Base-by-base conservation (phyloP, 1,284 basidiomycete species). In the Rugosomyces carneus region DNA sequence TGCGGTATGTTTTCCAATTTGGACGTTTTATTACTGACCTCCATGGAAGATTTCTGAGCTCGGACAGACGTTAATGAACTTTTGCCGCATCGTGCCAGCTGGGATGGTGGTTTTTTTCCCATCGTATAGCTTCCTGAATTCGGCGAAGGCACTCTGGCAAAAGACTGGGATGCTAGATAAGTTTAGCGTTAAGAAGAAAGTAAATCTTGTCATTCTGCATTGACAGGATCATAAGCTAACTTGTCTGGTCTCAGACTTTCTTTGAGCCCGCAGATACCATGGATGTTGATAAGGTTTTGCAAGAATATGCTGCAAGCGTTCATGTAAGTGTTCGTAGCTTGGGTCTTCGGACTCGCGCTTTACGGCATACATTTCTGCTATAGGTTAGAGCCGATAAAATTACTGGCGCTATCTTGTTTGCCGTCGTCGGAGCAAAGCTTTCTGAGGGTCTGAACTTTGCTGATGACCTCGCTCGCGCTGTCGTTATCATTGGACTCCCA, bases 391-490 rank as follows among this genome's bases (percentile, higher is more conserved):
- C 57, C 47, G 50, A 66, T 58, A 67, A 76, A 60, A 65, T 60
- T 57, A 70, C 71, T 8, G 90, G 89, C 6, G 88, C 89, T 1
- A 62, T 93, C 24, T 69, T 93, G 5, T 83, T 99, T 49, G 95
- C 95, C 1, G 95, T 99, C 1, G 87, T 99, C 18, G 94, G 95
- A 7, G 95, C 93, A 16, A 99, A 98, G 63, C 75, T 99, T 10
- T 96, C 93, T 0, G 95, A 99, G 67, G 95, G 95, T 1, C 81
- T 99, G 56, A 99, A 99, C 66, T 99, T 99, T 64, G 80, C 89
- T 3, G 90, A 93, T 63, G 78, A 89, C 32, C 78, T 97, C 2
- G 91, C 93, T 1, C 82, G 93, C 35, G 89, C 86, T 11, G 93
- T 96, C 21, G 72, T 96, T 40, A 81, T 98, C 60, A 76, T 92